Conservation (phyloP, 2,329 filamentous ascomycete genomes). For the Claviceps sp. region DNA sequence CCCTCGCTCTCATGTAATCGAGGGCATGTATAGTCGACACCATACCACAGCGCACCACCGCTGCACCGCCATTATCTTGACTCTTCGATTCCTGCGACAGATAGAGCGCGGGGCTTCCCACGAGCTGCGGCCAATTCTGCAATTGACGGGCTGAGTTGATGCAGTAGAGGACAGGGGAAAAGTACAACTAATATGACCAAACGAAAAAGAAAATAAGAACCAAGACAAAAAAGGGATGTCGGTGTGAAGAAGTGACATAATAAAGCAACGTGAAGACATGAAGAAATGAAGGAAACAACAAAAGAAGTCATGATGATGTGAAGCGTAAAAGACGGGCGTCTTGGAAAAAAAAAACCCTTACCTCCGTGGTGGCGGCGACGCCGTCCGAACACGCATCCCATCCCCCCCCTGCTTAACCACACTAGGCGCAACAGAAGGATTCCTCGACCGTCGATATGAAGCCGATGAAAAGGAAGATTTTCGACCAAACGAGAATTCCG, state of each 20-base stretch:
- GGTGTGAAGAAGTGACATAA: neutral
- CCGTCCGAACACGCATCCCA: neutral
- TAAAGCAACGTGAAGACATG: too few species aligned
- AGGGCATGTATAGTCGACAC: neutral
- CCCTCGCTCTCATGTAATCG: neutral
- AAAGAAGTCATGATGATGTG: too few species aligned
- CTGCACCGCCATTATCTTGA: neutral
- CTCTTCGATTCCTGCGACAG: neutral
- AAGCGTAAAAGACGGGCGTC: too few species aligned
- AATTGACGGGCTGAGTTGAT: neutral
- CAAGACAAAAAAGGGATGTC: neutral
- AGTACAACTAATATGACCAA: neutral
- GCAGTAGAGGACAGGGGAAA: neutral
- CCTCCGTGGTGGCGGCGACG: conserved; percentile 6
- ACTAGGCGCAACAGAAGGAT: conserved; percentile 1
- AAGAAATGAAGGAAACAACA: too few species aligned
- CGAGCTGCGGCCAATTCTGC: neutral
- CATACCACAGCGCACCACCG: neutral
- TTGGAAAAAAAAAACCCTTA: neutral
- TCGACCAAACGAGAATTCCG: conserved; percentile 6
- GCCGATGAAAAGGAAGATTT: conserved; percentile 6
- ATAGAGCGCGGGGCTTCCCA: neutral
- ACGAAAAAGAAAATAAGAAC: neutral
- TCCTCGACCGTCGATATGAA: conserved; percentile 3
- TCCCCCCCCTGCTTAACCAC: neutral